Percentiles rank a stretch among this genome's conserved stretches.
Conservation (phyloP, 2,329 filamentous ascomycete species). For the Rhinocladiella mackenziei region DNA sequence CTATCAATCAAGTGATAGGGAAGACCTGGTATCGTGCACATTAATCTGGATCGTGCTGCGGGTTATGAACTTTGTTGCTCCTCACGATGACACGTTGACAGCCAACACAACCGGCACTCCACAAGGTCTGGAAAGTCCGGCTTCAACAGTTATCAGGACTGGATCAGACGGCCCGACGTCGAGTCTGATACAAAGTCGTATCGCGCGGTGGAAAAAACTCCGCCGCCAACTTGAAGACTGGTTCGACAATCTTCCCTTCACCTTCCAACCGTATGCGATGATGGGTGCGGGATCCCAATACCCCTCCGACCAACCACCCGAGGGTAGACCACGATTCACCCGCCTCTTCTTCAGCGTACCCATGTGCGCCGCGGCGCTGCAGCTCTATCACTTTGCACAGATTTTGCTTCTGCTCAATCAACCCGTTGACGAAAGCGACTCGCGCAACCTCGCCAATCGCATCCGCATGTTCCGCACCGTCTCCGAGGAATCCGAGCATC, state of each 20-base stretch:
- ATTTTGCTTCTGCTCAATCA: constrained; percentile 60
- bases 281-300: constrained; percentile 39
- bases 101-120: constrained; percentile 34
- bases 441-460: constrained; percentile 52
- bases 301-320: constrained; percentile 31
- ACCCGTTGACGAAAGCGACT: constrained; percentile 51
- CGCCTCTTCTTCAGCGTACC: constrained; percentile 59
- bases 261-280: constrained; percentile 55
- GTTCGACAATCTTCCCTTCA: constrained; percentile 56
- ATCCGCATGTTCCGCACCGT: constrained; percentile 56
- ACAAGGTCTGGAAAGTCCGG: constrained; percentile 36
- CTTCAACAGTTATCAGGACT: constrained; percentile 1
- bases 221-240: constrained; percentile 56
- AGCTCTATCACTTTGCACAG: constrained; percentile 61
- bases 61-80: constrained; percentile 59
- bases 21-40: constrained; percentile 62
- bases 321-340: constrained; percentile 42
- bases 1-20: constrained; percentile 36
- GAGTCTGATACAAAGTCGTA: constrained; percentile 39
- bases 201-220: constrained; percentile 51
- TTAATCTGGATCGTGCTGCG: constrained; percentile 64
- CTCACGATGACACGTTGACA: constrained; percentile 18
- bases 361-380: constrained; percentile 63
- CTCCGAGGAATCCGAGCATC: constrained; percentile 51
- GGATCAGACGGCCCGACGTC: constrained; percentile 44